Conservation (phyloP, 441 rosid species). For the Hura crepitans region DNA sequence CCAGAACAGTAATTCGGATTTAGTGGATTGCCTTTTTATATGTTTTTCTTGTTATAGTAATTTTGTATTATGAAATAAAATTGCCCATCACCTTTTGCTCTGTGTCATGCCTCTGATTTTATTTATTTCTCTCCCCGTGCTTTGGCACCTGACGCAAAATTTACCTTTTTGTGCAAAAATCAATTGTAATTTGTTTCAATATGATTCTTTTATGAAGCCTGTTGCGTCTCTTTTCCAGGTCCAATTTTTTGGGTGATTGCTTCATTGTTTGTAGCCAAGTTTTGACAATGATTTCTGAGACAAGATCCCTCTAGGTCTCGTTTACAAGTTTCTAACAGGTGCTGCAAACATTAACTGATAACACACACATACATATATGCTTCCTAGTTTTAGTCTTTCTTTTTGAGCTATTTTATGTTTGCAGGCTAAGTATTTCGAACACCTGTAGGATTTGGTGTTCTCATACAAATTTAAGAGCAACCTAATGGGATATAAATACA, state of each 20-base stretch:
- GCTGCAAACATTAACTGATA: not conserved
- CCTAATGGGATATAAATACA: not conserved
- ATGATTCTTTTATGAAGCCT: slow-evolving; percentile 9
- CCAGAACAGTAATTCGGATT: slow-evolving; percentile 17
- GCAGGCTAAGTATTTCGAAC: not conserved
- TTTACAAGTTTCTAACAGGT: slow-evolving; percentile 3
- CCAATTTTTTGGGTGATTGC: not conserved
- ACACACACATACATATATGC: not conserved
- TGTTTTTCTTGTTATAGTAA: slow-evolving; percentile 22
- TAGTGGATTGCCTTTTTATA: slow-evolving; percentile 24
- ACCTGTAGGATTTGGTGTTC: not conserved
- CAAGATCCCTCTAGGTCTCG: not conserved
- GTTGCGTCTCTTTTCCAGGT: slow-evolving; percentile 11
- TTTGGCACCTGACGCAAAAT: slow-evolving; percentile 12
- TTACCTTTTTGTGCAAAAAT: slow-evolving; percentile 8
- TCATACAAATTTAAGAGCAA: slow-evolving; percentile 1
- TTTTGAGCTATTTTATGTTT: not conserved
- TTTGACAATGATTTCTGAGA: slow-evolving; percentile 10
- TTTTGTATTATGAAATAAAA: slow-evolving; percentile 20
- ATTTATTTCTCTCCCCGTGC: slow-evolving; percentile 15
- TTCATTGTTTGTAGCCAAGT: slow-evolving; percentile 8
- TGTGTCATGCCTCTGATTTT: slow-evolving; percentile 25
- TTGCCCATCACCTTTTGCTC: slow-evolving; percentile 27
- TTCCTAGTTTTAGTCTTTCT: not conserved
- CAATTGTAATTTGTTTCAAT: slow-evolving; percentile 10